These are phyloP conservation scores for Russula abietina DNA, from an alignment of 768 basidiomycete species.

Conservation along the genomic window DNA sequence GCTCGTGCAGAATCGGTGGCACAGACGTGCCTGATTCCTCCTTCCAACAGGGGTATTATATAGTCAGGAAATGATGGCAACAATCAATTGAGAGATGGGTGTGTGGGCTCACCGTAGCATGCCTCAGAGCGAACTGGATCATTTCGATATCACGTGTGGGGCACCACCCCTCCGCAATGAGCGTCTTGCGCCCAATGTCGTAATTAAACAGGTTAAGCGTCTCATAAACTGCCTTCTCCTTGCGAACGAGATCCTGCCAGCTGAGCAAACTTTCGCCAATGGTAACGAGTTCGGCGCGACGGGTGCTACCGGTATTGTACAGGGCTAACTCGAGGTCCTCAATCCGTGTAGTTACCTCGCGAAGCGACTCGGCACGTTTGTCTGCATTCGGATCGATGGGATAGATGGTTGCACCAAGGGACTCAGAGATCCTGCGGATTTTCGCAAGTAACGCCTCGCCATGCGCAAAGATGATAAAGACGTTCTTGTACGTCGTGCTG, in stretches of 20 bases:
- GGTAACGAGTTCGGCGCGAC: conserved; percentile 74
- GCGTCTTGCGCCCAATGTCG: conserved; percentile 86
- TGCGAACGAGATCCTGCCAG: conserved; percentile 91
- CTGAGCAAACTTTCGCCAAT: conserved; percentile 79
- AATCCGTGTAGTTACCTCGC: conserved; percentile 79
- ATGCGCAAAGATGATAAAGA: conserved; percentile 99
- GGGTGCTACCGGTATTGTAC: conserved; percentile 80
- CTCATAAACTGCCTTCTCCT: conserved; percentile 96
- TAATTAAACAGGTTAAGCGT: conserved; percentile 94
- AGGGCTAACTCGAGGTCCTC: conserved; percentile 88
- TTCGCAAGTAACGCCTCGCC: conserved; percentile 88
- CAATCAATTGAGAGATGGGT: background rate
- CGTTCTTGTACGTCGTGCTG: conserved; percentile 88
- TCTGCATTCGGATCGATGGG: conserved; percentile 93
- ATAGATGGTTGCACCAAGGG: conserved; percentile 97
- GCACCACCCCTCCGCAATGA: conserved; percentile 97
- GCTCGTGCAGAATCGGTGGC: conserved; percentile 86
- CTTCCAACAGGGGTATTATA: conserved; percentile 26
- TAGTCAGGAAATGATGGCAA: background rate
- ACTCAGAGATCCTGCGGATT: conserved; percentile 96
- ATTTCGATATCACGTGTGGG: conserved; percentile 83
- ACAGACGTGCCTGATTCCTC: conserved; percentile 92
- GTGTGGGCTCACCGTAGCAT: conserved; percentile 60
- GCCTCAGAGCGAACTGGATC: conserved; percentile 82
- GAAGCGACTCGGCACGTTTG: conserved; percentile 84